A percentile compares a stretch with the other conserved stretches of the same genome.
phyloP scores from a whole-genome alignment of 306 rosid genomes.

The Oemleria cerasiformis region DNA sequence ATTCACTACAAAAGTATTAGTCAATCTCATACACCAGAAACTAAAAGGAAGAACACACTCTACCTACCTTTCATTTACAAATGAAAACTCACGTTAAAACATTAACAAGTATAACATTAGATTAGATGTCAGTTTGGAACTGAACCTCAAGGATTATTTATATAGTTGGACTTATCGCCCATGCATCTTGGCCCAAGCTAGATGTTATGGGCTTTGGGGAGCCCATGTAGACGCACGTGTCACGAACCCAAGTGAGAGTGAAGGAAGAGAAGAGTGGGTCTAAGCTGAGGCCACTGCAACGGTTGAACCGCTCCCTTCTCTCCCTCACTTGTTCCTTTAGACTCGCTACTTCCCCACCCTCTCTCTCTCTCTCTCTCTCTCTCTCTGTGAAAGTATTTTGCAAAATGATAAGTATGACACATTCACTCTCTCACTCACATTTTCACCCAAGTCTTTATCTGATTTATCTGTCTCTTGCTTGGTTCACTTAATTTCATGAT shows the following conservation, averaged over 20 bases:
- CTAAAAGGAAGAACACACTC: too few species aligned
- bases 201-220: background rate
- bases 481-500: background rate
- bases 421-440: slow-evolving; percentile 13
- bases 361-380: slow-evolving; percentile 1
- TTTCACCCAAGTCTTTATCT: background rate
- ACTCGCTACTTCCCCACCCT: slow-evolving; percentile 45
- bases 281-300: slow-evolving; percentile 6
- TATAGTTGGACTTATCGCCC: background rate
- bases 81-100: too few species aligned
- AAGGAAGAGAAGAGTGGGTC: background rate
- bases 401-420: background rate
- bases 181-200: background rate
- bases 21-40: too few species aligned
- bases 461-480: background rate
- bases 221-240: background rate
- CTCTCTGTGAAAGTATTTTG: background rate
- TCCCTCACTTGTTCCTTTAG: slow-evolving; percentile 47
- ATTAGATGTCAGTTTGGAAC: too few species aligned
- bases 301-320: slow-evolving; percentile 16
- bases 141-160: too few species aligned
- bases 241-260: background rate
- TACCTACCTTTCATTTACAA: too few species aligned
- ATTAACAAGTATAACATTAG: too few species aligned
- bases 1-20: too few species aligned